Conservation (phyloP, 768 basidiomycete species). For the Paxillus ammoniavirescens region DNA sequence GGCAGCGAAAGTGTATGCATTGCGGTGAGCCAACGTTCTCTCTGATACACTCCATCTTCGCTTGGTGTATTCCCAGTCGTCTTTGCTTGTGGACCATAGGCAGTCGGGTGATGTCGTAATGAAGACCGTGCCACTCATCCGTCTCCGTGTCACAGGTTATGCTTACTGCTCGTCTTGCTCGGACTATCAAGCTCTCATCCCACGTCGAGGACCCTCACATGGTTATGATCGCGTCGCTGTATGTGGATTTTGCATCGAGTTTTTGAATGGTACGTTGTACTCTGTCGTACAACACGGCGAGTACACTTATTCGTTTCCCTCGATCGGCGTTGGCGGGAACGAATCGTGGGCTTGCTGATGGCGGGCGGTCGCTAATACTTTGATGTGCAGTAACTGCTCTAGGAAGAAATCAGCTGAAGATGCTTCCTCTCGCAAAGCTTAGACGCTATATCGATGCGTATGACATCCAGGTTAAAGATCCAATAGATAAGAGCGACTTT, state of each 20-base stretch:
- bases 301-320: conserved; percentile 2
- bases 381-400: conserved; percentile 62
- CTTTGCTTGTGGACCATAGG: not conserved
- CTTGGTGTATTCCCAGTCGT: not conserved
- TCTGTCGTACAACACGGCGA: not conserved
- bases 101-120: too few species aligned
- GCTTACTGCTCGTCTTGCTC: conserved; percentile 70
- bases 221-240: conserved; percentile 69
- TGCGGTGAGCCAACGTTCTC: conserved; percentile 51
- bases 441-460: conserved; percentile 72
- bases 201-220: conserved; percentile 45
- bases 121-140: not conserved
- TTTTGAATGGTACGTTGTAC: conserved; percentile 53
- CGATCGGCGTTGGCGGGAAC: not conserved
- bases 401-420: conserved; percentile 53
- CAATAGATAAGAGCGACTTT: conserved; percentile 77
- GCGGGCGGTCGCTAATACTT: too few species aligned
- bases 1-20: conserved; percentile 68
- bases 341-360: too few species aligned
- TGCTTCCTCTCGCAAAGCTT: conserved; percentile 56
- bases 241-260: conserved; percentile 74
- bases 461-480: conserved; percentile 57
- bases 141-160: conserved; percentile 47
- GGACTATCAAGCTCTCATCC: conserved; percentile 78
- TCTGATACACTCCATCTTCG: not conserved